A percentile compares a stretch with the other conserved stretches of the same genome.
These are phyloP conservation scores for Fomitopsis pinicola DNA, from an alignment of 1,284 basidiomycete species.

Conservation along the genomic window DNA sequence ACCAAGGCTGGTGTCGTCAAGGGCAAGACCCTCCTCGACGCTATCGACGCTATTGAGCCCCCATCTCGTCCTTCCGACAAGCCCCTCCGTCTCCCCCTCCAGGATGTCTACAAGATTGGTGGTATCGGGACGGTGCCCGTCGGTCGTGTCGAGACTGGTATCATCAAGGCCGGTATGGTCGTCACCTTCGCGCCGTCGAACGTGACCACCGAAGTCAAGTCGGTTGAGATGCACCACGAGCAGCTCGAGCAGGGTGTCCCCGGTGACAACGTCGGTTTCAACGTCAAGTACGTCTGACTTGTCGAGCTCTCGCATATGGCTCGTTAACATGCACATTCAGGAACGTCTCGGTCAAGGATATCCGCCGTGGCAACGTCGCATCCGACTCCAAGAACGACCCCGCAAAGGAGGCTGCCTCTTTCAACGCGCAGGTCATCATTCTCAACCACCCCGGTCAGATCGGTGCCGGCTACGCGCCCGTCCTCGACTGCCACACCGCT, in stretches of 20 bases:
- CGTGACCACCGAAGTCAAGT: slow-evolving; percentile 99
- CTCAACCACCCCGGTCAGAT: slow-evolving; percentile 99
- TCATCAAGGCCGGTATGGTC: slow-evolving; percentile 99
- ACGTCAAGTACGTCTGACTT: slow-evolving; percentile 74
- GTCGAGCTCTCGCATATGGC: not conserved
- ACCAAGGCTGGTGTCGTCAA: slow-evolving; percentile 89
- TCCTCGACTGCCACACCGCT: slow-evolving; percentile 99
- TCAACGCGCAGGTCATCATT: slow-evolving; percentile 99
- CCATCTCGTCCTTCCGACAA: slow-evolving; percentile 97
- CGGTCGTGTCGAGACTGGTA: slow-evolving; percentile 99
- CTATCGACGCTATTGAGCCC: slow-evolving; percentile 99
- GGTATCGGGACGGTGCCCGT: slow-evolving; percentile 99
- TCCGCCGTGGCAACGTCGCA: slow-evolving; percentile 98
- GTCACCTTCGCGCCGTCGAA: slow-evolving; percentile 96
- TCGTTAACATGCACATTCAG: slow-evolving; percentile 35
- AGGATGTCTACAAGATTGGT: slow-evolving; percentile 99
- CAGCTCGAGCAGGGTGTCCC: slow-evolving; percentile 93
- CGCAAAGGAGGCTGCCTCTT: slow-evolving; percentile 98
- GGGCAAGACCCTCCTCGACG: slow-evolving; percentile 99
- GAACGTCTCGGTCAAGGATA: slow-evolving; percentile 99
- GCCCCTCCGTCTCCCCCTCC: slow-evolving; percentile 99
- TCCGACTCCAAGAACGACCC: slow-evolving; percentile 99
- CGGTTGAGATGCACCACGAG: slow-evolving; percentile 99
- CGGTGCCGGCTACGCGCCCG: slow-evolving; percentile 95
- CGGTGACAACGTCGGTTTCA: slow-evolving; percentile 99